phyloP scores from a whole-genome alignment of 2,329 filamentous ascomycete species.

The Paramyrothecium roridum region DNA sequence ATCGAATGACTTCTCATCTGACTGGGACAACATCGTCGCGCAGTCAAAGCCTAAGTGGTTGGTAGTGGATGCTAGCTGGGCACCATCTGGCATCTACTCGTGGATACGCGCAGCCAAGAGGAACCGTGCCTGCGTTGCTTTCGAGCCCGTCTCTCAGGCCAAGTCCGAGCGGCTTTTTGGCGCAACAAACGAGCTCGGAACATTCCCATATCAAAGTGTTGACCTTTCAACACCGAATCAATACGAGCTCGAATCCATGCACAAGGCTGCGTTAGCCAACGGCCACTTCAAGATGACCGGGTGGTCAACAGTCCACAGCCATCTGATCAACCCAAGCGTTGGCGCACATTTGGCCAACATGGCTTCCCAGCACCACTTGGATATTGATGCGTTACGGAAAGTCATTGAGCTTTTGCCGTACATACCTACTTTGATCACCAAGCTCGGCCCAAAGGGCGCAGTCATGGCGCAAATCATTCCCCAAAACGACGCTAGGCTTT shows the following conservation, averaged over 20 bases:
- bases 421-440: conserved; percentile 80
- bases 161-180: conserved; percentile 73
- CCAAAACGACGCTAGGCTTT: conserved; percentile 65
- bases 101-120: conserved; percentile 64
- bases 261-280: conserved; percentile 62
- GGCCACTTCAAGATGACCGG: conserved; percentile 64
- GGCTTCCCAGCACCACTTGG: conserved; percentile 85
- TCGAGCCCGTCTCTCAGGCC: conserved; percentile 83
- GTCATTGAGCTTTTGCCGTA: conserved; percentile 83
- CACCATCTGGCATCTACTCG: conserved; percentile 57
- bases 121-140: conserved; percentile 61
- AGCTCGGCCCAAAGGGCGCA: conserved; percentile 73
- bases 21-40: conserved; percentile 60
- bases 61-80: conserved; percentile 88
- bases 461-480: conserved; percentile 70
- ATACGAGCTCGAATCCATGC: conserved; percentile 78
- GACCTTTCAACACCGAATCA: conserved; percentile 80
- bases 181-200: conserved; percentile 34
- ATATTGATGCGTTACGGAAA: too few species aligned
- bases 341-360: conserved; percentile 64
- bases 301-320: conserved; percentile 80
- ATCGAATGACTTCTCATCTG: conserved; percentile 44
- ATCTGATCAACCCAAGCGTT: conserved; percentile 67
- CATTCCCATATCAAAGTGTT: conserved; percentile 62
- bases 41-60: conserved; percentile 66